A percentile compares a stretch with the other conserved stretches of the same genome.
Conservation (phyloP, 208 protist genomes). For the Wallacemonas sp. region DNA sequence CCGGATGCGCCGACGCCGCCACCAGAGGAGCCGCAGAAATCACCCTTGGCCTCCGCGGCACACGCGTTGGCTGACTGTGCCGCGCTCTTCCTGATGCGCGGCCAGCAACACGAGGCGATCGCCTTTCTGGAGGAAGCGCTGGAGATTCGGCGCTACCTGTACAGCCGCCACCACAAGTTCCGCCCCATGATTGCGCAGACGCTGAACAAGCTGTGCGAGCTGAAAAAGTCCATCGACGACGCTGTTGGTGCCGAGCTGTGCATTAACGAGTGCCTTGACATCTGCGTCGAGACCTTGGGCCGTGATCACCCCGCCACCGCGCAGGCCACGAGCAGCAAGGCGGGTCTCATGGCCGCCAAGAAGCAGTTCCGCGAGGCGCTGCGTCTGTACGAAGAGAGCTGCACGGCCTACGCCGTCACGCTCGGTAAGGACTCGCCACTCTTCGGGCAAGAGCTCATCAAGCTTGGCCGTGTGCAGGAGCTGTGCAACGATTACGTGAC, state of each 20-base stretch:
- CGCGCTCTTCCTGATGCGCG: slow-evolving; percentile 70
- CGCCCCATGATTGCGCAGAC: slow-evolving; percentile 91
- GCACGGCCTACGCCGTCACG: slow-evolving; percentile 57
- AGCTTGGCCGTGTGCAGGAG: slow-evolving; percentile 82
- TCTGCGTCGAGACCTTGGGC: slow-evolving; percentile 82
- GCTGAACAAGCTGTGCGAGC: slow-evolving; percentile 87
- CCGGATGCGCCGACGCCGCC: slow-evolving; percentile 42
- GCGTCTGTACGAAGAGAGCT: slow-evolving; percentile 81
- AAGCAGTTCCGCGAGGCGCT: slow-evolving; percentile 85
- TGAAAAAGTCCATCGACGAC: slow-evolving; percentile 83
- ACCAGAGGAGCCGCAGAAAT: slow-evolving; percentile 71
- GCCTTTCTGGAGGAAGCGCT: slow-evolving; percentile 87
- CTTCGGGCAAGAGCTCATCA: slow-evolving; percentile 79
- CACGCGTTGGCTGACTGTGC: slow-evolving; percentile 89
- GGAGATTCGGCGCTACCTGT: slow-evolving; percentile 85
- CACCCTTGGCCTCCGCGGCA: slow-evolving; percentile 78
- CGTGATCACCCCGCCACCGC: slow-evolving; percentile 83
- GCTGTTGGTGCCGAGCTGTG: slow-evolving; percentile 81
- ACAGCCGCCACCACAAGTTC: slow-evolving; percentile 77
- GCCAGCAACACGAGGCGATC: slow-evolving; percentile 70
- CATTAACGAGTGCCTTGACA: slow-evolving; percentile 85
- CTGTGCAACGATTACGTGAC: slow-evolving; percentile 66
- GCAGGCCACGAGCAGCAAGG: slow-evolving; percentile 86
- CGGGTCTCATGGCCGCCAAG: slow-evolving; percentile 65
- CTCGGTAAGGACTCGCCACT: slow-evolving; percentile 80